These are phyloP conservation scores for Xylaria sp. DNA, from an alignment of 2,329 filamentous ascomycete species.

Conservation along the genomic window DNA sequence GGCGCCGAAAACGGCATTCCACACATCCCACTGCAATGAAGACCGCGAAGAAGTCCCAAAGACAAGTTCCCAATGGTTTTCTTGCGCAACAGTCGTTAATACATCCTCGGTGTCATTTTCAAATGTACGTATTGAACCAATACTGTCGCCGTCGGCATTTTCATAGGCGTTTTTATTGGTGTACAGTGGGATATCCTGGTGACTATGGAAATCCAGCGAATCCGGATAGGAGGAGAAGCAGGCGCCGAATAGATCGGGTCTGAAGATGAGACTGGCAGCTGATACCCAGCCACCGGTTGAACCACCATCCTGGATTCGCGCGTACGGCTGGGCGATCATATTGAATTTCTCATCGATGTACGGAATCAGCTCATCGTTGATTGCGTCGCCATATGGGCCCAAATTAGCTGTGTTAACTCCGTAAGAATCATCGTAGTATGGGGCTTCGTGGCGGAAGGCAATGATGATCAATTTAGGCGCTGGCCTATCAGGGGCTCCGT, in stretches of 20 bases:
- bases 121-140: conserved; percentile 37
- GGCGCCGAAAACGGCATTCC: conserved; percentile 41
- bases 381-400: conserved; percentile 40
- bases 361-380: conserved; percentile 42
- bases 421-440: conserved; percentile 42
- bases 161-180: conserved; percentile 39
- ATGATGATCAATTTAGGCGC: conserved; percentile 40
- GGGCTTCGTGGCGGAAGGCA: conserved; percentile 39
- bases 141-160: conserved; percentile 23
- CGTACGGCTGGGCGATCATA: conserved; percentile 39
- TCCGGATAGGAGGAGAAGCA: conserved; percentile 43
- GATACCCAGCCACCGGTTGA: conserved; percentile 42
- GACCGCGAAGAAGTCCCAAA: conserved; percentile 41
- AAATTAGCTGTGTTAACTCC: conserved; percentile 41
- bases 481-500: conserved; percentile 26
- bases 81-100: conserved; percentile 35
- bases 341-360: conserved; percentile 38
- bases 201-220: conserved; percentile 37
- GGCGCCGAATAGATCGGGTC: conserved; percentile 41
- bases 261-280: conserved; percentile 37
- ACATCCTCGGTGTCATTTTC: conserved; percentile 22
- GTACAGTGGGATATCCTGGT: conserved; percentile 40
- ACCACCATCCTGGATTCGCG: conserved; percentile 40
- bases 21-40: conserved; percentile 40
- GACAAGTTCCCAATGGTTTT: conserved; percentile 42